These are phyloP conservation scores for Candida caryicola DNA, from an alignment of 805 yeast genomes.

Conservation along the genomic window DNA sequence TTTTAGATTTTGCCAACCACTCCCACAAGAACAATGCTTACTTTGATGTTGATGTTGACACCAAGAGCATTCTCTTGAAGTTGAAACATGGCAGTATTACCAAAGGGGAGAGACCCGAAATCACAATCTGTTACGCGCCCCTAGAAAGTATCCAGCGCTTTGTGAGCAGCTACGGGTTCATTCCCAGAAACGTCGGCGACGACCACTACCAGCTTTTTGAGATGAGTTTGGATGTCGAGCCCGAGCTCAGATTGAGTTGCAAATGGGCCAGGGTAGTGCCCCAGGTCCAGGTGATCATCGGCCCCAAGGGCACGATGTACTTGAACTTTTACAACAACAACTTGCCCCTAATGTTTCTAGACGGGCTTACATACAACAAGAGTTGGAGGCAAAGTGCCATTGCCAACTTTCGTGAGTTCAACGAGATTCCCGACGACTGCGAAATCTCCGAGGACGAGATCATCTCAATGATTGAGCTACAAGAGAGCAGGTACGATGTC, in stretches of 20 bases:
- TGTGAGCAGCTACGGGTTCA: slow-evolving; percentile 30
- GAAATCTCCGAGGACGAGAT: slow-evolving; percentile 26
- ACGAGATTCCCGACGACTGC: slow-evolving; percentile 19
- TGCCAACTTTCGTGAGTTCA: slow-evolving; percentile 13
- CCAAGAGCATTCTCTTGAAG: slow-evolving; percentile 42
- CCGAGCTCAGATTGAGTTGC: slow-evolving; percentile 9
- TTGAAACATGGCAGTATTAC: slow-evolving; percentile 3
- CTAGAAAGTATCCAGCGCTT: slow-evolving; percentile 23
- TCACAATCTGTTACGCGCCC: slow-evolving; percentile 26
- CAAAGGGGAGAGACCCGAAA: slow-evolving; percentile 11
- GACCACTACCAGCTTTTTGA: slow-evolving; percentile 15
- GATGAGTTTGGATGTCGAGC: slow-evolving; percentile 7
- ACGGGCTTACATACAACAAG: slow-evolving; percentile 8
- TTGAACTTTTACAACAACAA: slow-evolving; percentile 17
- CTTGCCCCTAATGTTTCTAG: slow-evolving; percentile 17
- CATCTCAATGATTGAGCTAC: slow-evolving; percentile 20
- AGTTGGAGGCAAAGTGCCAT: slow-evolving; percentile 20
- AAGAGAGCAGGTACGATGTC: slow-evolving; percentile 25
- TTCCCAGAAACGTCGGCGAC: slow-evolving; percentile 16
- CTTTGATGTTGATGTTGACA: slow-evolving; percentile 55
- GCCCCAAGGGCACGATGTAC: slow-evolving; percentile 8
- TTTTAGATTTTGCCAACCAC: slow-evolving; percentile 69
- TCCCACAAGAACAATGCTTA: slow-evolving; percentile 46
- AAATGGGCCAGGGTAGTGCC: slow-evolving; percentile 32
- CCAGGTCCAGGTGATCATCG: slow-evolving; percentile 19